A percentile compares a stretch with the other conserved stretches of the same genome.
Evolutionary conservation across 768 basidiomycete genomes (phyloP).

Genomic region (Erythrobasidium yunnanense): DNA sequence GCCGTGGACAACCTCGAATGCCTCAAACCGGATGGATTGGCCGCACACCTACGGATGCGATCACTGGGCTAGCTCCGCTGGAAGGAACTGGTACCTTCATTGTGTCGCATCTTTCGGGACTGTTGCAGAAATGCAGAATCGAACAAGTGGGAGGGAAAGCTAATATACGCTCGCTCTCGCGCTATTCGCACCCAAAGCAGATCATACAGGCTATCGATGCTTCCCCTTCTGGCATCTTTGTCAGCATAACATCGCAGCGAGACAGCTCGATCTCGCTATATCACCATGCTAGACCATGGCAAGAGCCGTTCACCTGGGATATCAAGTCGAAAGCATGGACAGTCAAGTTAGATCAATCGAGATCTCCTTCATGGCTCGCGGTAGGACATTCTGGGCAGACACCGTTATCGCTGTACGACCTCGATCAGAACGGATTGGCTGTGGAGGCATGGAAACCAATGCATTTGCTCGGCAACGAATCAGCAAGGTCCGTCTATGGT

Average conservation of each 20-base stretch:
- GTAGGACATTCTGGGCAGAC: slow-evolving; percentile 46
- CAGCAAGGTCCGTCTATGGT: slow-evolving; percentile 56
- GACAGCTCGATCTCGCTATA: slow-evolving; percentile 7
- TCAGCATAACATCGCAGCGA: background rate
- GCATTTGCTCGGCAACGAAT: background rate
- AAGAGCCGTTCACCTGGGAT: background rate
- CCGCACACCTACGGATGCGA: slow-evolving; percentile 5
- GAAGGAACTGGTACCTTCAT: slow-evolving; percentile 7
- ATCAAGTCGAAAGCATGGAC: too few species aligned
- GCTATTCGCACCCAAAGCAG: slow-evolving; percentile 11
- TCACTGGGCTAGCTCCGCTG: slow-evolving; percentile 6
- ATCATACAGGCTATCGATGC: background rate
- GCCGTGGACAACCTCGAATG: too few species aligned
- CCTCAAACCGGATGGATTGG: background rate
- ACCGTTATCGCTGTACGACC: slow-evolving; percentile 79
- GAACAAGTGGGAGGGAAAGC: background rate
- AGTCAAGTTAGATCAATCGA: slow-evolving; percentile 16
- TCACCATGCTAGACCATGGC: background rate
- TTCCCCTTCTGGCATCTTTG: slow-evolving; percentile 2
- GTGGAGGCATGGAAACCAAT: slow-evolving; percentile 51
- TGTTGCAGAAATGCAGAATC: slow-evolving; percentile 19
- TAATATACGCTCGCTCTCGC: background rate
- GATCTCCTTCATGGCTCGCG: slow-evolving; percentile 7
- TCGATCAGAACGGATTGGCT: slow-evolving; percentile 66
- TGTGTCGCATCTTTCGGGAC: slow-evolving; percentile 8